Conservation (phyloP, 1,139 yeast genomes). For the Zygoascus hellenicus region DNA sequence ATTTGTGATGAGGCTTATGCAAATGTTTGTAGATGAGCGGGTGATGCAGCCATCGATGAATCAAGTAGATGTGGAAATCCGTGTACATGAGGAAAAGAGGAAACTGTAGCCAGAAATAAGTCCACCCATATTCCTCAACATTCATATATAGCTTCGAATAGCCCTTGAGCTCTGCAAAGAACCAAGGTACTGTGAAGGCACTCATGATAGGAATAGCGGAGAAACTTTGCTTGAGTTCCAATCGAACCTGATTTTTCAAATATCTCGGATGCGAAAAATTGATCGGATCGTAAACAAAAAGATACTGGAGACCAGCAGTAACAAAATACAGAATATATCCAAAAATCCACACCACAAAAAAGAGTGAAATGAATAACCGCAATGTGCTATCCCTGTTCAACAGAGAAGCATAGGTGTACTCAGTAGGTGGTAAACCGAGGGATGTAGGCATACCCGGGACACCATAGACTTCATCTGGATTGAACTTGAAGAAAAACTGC, state of each 20-base stretch:
- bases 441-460: conserved; percentile 38
- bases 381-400: conserved; percentile 65
- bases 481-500: conserved; percentile 1
- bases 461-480: conserved; percentile 39
- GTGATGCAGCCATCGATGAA: conserved; percentile 91
- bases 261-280: conserved; percentile 95
- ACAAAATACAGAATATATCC: conserved; percentile 75
- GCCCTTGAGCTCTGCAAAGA: conserved; percentile 76
- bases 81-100: conserved; percentile 85
- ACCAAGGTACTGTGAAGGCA: conserved; percentile 80
- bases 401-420: conserved; percentile 54
- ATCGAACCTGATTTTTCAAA: conserved; percentile 81
- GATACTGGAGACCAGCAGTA: conserved; percentile 72
- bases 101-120: conserved; percentile 56
- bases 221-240: conserved; percentile 74
- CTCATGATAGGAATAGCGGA: conserved; percentile 89
- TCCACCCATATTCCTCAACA: conserved; percentile 61
- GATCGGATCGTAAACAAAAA: conserved; percentile 74
- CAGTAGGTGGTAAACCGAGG: conserved; percentile 40
- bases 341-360: conserved; percentile 67
- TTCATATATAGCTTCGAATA: conserved; percentile 70
- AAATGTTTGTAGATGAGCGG: conserved; percentile 76
- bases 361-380: conserved; percentile 66
- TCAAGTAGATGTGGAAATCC: conserved; percentile 84
- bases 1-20: conserved; percentile 99